Evolutionary conservation across 495 filamentous ascomycete genomes (phyloP), one percentile per base, ranked within the genome.

Genomic region (Penicillium soppii): DNA sequence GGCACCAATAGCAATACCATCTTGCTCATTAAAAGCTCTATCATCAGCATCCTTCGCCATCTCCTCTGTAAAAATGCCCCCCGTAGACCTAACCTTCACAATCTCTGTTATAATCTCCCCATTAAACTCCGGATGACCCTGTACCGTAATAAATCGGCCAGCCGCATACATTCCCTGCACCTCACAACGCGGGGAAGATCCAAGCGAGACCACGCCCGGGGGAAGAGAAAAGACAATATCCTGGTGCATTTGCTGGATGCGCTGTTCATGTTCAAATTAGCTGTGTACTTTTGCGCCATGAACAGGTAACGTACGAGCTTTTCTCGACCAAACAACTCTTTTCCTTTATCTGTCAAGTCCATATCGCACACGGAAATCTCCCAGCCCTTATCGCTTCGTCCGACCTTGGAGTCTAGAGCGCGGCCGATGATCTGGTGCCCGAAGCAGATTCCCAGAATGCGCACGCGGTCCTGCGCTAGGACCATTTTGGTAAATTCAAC

Each of bases 41-140:
- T 52, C 65, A 68, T 91, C 77, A n/a, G 78, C 88, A 54, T 89
- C 87, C 39, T 81, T 59, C 53, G 75, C 87, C 26, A 82, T 50
- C 6, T 78, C 82, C 33, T 88, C 80, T 29, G 75, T 63, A 48
- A 96, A 87, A 5, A 95, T 74, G 4, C 86, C 88, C 36, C 60
- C 58, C 38, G 70, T 65, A 45, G 86, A 80, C 25, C 91, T 72
- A 36, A 64, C 50, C 22, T 75, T 70, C 33, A 95, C 68, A 22
- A 96, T 63, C 68, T 91, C 87, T 7, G 65, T 70, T 53, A 91
- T 78, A 50, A 96, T 92, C 29, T 86, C 82, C 42, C 73, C 76
- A 3, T 76, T 89, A 62, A 94, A 96, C 67, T 97, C 92, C 6
- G 92, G 92, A 63, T 97, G 92, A 4, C 91, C 92, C 66, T 97